Evolutionary conservation across 1,284 basidiomycete species (phyloP), one percentile per base, ranked within the genome.

Genomic region (Rhodotorula sp.): DNA sequence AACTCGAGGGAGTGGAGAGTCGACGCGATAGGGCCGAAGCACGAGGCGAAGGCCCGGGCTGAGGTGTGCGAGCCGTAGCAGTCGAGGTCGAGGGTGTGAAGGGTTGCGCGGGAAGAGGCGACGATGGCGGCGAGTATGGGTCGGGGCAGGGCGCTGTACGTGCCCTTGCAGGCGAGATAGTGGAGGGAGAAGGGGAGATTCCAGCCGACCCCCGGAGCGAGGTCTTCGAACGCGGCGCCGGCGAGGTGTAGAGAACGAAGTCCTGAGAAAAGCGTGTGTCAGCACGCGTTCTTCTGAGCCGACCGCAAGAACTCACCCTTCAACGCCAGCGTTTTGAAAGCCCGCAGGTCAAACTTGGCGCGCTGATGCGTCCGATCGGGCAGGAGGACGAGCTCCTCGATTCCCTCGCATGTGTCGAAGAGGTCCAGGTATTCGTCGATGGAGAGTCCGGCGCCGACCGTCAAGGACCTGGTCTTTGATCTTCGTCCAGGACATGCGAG

Each of bases 51-150:
- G 7, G 57, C 30, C 29, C 32, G 19, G 3, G 66, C 56, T 17
- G 56, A 27, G 5, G 60, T 22, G 24, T 59, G 32, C 1, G 57
- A 52, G n/a, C 62, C 62, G 62, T 68, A 68, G 22, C 44, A 44
- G 62, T 68, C 66, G 51, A 68, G 66, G 34, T 68, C 66, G 57
- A 68, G 57, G 8, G 46, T 20, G 20, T 27, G 29, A 17, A 68
- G 49, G 4, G 66, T 24, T 10, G 11, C 0, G 52, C 8, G 20
- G 19, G 62, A 64, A 1, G 66, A 59, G 22, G 36, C 44, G 27
- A 56, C 58, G 36, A 68, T 32, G 32, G 51, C 44, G 10, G 47
- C 44, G n/a, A 68, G 34, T 51, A 60, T 47, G 2, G 51, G 6
- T 2, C 11, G 8, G n/a, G 66, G 66, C 34, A 49, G 64, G 15